Evolutionary conservation across 345 rosid genomes (phyloP), one percentile per base, ranked within the genome.

Genomic region (Euclidium syriacum): DNA sequence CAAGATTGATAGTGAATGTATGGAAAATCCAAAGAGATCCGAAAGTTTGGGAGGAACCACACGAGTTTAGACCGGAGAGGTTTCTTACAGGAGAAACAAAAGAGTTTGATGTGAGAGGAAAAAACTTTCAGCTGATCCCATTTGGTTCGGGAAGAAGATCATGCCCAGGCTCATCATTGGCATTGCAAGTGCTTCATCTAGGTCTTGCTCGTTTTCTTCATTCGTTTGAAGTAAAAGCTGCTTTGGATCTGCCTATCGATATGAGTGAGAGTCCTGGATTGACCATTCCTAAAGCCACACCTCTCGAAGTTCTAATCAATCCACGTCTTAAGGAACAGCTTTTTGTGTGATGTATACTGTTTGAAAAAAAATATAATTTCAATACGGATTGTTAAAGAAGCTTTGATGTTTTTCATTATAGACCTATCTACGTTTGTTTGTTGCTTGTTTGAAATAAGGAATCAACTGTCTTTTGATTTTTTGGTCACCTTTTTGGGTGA

Each of bases 11-110:
- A 3, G 64, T 81, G 24, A 81, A 86, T 50, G 58, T 73, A 5
- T 77, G 80, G 83, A 83, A 83, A 72, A 73, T 86, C 46, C 85
- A 73, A 11, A 69, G 78, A 33, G 85, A 83, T 43, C 79, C 78
- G 0, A 48, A 47, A 6, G 64, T 68, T 5, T 83, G 73, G 76
- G 10, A n/a, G 11, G 64, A 72, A 17, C 80, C 88, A 29, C 19
- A 41, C 2, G 80, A 73, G 61, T 83, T 83, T 14, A 24, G 54
- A 41, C 88, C 85, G 5, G 81, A 78, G 62, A 67, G 88, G 59
- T 83, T 83, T 65, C 29, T 80, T 6, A 76, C 67, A n/a, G 71
- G 68, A 44, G 85, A 80, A 52, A 80, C 71, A 3, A 60, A 58
- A 60, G 53, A 51, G 44, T 40, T 40, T 68, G 67, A 68, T 34